Evolutionary conservation across 2,329 filamentous ascomycete species (phyloP).

Genomic region (Hypoxylon sp.): DNA sequence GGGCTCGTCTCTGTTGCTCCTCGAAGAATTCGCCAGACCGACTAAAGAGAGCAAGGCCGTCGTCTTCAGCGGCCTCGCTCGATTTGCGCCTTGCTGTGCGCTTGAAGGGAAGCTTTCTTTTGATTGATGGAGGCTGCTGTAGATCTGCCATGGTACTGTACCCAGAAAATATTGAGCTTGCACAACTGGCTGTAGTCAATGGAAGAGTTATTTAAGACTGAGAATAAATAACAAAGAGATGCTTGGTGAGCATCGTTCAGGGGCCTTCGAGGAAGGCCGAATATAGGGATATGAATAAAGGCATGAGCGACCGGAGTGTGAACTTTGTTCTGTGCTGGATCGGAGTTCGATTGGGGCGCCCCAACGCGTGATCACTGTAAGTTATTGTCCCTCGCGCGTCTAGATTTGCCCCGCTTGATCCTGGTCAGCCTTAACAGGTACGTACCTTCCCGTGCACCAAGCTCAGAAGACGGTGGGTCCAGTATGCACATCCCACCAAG

Average conservation of each 20-base stretch:
- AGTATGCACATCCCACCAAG: conserved; percentile 2
- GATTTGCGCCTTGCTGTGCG: conserved; percentile 58
- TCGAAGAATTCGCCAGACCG: conserved; percentile 64
- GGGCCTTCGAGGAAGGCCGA: not conserved
- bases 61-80: conserved; percentile 49
- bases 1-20: conserved; percentile 53
- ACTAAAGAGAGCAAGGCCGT: conserved; percentile 62
- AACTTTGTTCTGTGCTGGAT: not conserved
- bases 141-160: conserved; percentile 51
- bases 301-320: not conserved
- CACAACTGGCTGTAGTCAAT: not conserved
- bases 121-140: conserved; percentile 45
- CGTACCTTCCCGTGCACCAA: not conserved
- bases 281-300: not conserved
- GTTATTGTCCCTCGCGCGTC: conserved; percentile 6
- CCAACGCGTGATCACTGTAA: not conserved
- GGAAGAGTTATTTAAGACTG: not conserved
- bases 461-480: not conserved
- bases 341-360: not conserved
- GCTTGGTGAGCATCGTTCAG: not conserved
- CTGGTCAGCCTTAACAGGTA: conserved; percentile 1
- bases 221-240: not conserved
- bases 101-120: conserved; percentile 63
- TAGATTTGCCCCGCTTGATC: conserved; percentile 4
- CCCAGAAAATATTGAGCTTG: not conserved